Base-by-base conservation (phyloP, 768 basidiomycete genomes). In the Suillus subalutaceus region DNA sequence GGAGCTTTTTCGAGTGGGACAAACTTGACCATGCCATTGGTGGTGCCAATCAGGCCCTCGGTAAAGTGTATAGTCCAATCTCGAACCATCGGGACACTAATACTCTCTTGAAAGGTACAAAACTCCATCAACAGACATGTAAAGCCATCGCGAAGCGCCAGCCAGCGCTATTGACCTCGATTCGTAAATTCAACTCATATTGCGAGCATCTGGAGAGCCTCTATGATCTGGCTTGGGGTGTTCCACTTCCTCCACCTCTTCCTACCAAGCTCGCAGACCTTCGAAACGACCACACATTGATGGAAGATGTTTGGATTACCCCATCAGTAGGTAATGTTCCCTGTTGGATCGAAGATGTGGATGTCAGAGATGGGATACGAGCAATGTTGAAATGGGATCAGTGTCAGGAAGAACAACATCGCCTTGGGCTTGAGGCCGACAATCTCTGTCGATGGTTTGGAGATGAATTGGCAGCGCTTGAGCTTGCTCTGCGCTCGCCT, bases 281-380 rank as follows among this genome's bases (percentile, higher is more conserved):
- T 3, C 30, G 56, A 2, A 62, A 65, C 7, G 48, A 73, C n/a
- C 58, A 75, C 0, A 64, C 53, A 0, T 69, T 84, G 0, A 75
- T 81, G 73, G 74, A 81, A 40, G 80, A 81, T 63, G 72, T 81
- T 0, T 81, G 79, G 79, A 78, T 80, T 2, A 68, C 66, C 0
- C 71, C 69, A 0, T 58, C 71, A 7, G 38, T 56, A 1, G 64
- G 26, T 0, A 44, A 65, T 8, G 53, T 69, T 0, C 78, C 74
- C 5, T 63, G 57, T 15, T 83, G 82, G 81, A 71, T 81, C 1
- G 68, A 75, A 10, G 77, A 82, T 50, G 15, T 52, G 0, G 67
- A 73, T 16, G 71, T 79, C 2, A 74, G 72, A 4, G 64, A 71
- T 0, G 78, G 79, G 0, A 82, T 82, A 3, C 65, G 67, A 32